These are phyloP conservation scores for Vairimorpha ceranae DNA, from an alignment of 371 early-diverging fungal species.

Conservation along the genomic window DNA sequence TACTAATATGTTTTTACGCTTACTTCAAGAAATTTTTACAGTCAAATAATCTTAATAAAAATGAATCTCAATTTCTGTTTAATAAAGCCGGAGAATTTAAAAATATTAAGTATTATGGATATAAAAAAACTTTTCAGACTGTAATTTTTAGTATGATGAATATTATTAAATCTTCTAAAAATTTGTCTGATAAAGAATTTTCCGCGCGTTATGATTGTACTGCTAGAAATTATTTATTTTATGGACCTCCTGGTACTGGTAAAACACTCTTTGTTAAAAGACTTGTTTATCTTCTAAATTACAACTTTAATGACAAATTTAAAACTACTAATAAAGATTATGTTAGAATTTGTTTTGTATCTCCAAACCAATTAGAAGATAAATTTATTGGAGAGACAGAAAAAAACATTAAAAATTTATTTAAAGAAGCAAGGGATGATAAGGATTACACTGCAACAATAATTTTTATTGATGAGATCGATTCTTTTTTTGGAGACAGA, in stretches of 20 bases:
- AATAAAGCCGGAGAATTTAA: slow-evolving; percentile 1
- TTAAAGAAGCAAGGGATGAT: slow-evolving; percentile 28
- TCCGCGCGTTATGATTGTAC: background rate
- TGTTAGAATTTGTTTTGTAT: slow-evolving; percentile 34
- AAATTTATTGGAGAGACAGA: slow-evolving; percentile 58
- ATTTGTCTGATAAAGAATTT: slow-evolving; percentile 1
- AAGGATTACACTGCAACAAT: slow-evolving; percentile 37
- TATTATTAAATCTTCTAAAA: background rate
- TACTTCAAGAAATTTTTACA: too few relatives aligned
- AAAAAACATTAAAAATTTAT: slow-evolving; percentile 32
- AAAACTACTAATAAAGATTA: slow-evolving; percentile 2
- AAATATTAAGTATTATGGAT: slow-evolving; percentile 28
- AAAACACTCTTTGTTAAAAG: slow-evolving; percentile 56
- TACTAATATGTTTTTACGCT: too few relatives aligned
- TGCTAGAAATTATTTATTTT: slow-evolving; percentile 46
- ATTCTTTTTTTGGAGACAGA: slow-evolving; percentile 49
- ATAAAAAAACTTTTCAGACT: background rate
- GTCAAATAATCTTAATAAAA: too few relatives aligned
- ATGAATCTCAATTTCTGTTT: too few relatives aligned
- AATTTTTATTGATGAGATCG: slow-evolving; percentile 58
- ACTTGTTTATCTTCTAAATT: slow-evolving; percentile 32
- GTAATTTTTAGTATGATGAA: slow-evolving; percentile 12
- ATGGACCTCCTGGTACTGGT: slow-evolving; percentile 60
- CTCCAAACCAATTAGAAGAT: slow-evolving; percentile 37
- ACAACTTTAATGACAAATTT: slow-evolving; percentile 1